Evolutionary conservation across 306 rosid genomes (phyloP), one percentile per base, ranked within the genome.

Genomic region (Fagus sylvatica): DNA sequence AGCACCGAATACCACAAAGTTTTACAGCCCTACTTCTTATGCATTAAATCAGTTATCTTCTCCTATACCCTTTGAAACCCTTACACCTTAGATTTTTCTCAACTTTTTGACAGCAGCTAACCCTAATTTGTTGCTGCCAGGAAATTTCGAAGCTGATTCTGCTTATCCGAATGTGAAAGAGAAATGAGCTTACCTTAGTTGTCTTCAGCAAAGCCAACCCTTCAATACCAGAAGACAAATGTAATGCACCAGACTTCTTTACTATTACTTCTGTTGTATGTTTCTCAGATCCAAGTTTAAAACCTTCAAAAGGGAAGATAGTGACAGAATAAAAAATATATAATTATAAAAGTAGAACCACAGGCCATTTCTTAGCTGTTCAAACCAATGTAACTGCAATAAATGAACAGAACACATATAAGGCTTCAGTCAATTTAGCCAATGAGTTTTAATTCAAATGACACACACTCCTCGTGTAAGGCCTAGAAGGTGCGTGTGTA

Each of bases 281-380:
- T 93, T 86, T 93, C 84, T 91, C 98, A 2, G 97, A 83, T 81
- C 99, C 99, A 82, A 93, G 93, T 82, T 93, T 95, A 86, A 95
- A 95, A 77, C 99, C 99, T 95, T 83, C 68, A 46, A 81, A 1
- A 64, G 76, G 67, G 19, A 79, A 75, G 15, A 16, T 17, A n/a
- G 71, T 17, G 30, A 8, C 12, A 39, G 46, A 54, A 77, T 32
- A 46, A 42, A 82, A 66, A 19, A 42, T 15, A 74, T 69, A 65
- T 22, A 46, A 37, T 5, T 61, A 22, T 1, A 22, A 72, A 73
- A 53, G 12, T 78, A 70, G 74, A 74, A 74, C n/a, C n/a, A 30
- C 40, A 40, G 72, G 49, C 22, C 6, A 7, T 39, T 37, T 66
- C 11, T 66, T 66, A n/a, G 33, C 49, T 3, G 9, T 62, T 2